A percentile compares a stretch with the other conserved stretches of the same genome.
These are phyloP conservation scores for Clavariopsis aquatica DNA, from an alignment of 495 filamentous ascomycete genomes.

Conservation along the genomic window DNA sequence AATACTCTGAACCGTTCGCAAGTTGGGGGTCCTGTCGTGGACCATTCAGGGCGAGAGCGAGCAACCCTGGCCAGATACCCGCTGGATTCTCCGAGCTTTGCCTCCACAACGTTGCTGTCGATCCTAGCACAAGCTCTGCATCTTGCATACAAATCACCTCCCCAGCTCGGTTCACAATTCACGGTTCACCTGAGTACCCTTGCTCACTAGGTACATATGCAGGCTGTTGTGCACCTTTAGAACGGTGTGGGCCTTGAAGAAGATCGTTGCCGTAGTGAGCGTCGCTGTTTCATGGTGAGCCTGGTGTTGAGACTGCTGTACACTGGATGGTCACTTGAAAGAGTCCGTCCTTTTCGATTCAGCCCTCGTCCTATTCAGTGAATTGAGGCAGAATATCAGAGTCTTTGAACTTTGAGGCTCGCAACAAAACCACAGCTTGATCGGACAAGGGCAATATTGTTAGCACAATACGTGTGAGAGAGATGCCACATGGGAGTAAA, in stretches of 20 bases:
- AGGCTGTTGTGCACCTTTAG: background rate
- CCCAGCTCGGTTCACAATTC: constrained; percentile 7
- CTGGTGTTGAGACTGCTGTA: background rate
- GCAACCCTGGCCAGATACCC: background rate
- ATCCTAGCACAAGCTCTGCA: constrained; percentile 12
- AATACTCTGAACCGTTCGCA: constrained; percentile 3
- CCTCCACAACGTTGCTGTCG: constrained; percentile 17
- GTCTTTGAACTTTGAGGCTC: background rate
- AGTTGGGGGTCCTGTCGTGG: constrained; percentile 1
- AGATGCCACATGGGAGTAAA: background rate
- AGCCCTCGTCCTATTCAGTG: background rate
- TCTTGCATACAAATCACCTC: background rate
- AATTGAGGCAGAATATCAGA: background rate
- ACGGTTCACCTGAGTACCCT: constrained; percentile 15
- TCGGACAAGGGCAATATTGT: background rate
- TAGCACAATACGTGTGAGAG: background rate
- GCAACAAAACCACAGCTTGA: background rate
- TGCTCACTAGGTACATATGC: constrained; percentile 16
- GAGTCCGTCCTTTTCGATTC: background rate
- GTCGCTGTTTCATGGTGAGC: constrained; percentile 10
- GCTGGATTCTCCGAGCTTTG: background rate
- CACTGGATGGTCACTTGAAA: too few relatives aligned
- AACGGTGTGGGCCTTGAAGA: background rate
- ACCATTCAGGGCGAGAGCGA: background rate
- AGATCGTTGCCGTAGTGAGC: constrained; percentile 5